Evolutionary conservation across 1,284 basidiomycete species (phyloP).

Genomic region (Ustilago xerochloae): DNA sequence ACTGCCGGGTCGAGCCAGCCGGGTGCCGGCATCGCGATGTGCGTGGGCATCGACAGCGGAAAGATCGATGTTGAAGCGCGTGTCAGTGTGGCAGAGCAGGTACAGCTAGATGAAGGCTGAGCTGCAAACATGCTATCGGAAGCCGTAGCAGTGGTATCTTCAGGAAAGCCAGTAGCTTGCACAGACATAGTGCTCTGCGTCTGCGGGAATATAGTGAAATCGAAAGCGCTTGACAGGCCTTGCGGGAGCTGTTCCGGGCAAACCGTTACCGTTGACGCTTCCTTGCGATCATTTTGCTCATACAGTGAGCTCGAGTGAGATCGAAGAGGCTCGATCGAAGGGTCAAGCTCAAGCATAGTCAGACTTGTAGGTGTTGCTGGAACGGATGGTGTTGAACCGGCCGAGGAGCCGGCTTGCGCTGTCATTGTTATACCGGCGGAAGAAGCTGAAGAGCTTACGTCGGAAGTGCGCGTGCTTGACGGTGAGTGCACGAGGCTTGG

Average conservation of each 20-base stretch:
- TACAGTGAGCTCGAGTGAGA: background rate
- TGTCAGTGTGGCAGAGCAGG: constrained; percentile 4
- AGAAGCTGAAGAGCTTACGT: background rate
- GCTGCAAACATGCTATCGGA: too few species aligned
- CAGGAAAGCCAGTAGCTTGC: too few species aligned
- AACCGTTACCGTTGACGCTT: background rate
- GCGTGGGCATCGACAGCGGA: background rate
- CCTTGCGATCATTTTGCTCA: background rate
- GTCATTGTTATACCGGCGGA: background rate
- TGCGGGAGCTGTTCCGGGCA: background rate
- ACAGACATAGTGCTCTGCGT: background rate
- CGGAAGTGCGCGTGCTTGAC: background rate
- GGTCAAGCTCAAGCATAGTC: background rate
- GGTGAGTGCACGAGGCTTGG: constrained; percentile 18
- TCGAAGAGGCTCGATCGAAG: background rate
- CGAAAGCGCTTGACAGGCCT: constrained; percentile 14
- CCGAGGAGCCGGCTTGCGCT: background rate
- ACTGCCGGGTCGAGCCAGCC: constrained; percentile 21
- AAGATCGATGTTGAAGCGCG: background rate
- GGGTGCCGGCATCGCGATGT: constrained; percentile 10
- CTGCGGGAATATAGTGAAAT: constrained; percentile 7
- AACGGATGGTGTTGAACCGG: constrained; percentile 11
- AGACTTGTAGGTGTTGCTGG: constrained; percentile 12
- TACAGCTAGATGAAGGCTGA: background rate
- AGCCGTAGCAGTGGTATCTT: too few species aligned